Evolutionary conservation across 495 filamentous ascomycete genomes (phyloP), one percentile per base, ranked within the genome.

Genomic region (Xylaria acuta): DNA sequence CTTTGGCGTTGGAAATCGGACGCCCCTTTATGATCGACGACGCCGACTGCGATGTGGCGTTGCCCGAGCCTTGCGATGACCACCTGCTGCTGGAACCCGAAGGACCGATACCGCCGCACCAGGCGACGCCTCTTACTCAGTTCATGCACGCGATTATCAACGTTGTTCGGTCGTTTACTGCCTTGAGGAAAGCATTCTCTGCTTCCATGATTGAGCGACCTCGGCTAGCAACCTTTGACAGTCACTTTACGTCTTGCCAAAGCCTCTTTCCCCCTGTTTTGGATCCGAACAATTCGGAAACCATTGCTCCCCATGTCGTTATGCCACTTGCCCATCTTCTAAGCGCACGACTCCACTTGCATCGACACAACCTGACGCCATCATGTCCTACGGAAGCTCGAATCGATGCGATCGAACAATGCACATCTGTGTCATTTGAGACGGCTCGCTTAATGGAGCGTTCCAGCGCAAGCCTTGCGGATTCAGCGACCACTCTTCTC

Each of bases 291-390:
- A 87, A 88, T 54, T 82, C 87, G 40, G 85, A 89, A 6, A 84
- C 90, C 34, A 85, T 98, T 53, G 90, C 97, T 70, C 93, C 94
- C 9, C 86, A 88, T 47, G 87, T 90, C 22, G 82, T 98, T 40
- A 87, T 89, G 53, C 91, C 94, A 3, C 85, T 96, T 16, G 84
- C 92, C 70, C 91, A 92, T 75, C 88, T 98, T 27, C 92, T 97
- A 74, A 93, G 93, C 74, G 91, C 92, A 30, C 92, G 94, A 34
- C 85, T 97, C 32, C 83, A 95, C 27, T 89, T 99, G 25, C 94
- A 98, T 81, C 92, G 96, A 16, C 95, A 97, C 76, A 99, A 98
- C 76, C 89, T 98, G 7, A 90, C 91, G 0, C 91, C 94, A 0
- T 83, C 87, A 38, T 96, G 93, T 75, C 84, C 89, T 2, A 74